Evolutionary conservation across 2,329 filamentous ascomycete species (phyloP), one percentile per base, ranked within the genome.

Genomic region (Penicillium sp.): DNA sequence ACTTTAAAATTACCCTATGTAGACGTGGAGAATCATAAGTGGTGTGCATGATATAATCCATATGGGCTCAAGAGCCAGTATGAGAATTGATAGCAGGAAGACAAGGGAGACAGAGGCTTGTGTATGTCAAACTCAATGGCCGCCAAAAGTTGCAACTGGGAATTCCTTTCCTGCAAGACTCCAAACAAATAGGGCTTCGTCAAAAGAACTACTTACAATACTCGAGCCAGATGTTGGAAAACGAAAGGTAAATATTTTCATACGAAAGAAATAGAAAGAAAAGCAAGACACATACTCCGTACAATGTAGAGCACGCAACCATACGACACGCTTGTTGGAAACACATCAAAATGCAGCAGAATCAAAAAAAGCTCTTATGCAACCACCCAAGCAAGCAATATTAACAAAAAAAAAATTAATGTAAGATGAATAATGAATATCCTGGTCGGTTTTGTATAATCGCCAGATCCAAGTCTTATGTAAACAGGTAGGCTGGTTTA

Each of bases 401-500:
- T 46, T 11, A 51, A 58, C 40, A 47, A 30, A n/a, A 53, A 53
- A 50, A 47, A 46, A n/a, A 53, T 48, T 44, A 52, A 56, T 42
- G 36, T 50, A 42, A 55, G 43, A 38, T 45, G 40, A 34, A 40
- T 49, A 39, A 38, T 45, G 40, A 34, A 40, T 49, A 39, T 58
- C 48, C 54, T 56, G 47, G 41, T 55, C 43, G 36, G 61, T 47
- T 39, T 53, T 32, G 47, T 40, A 41, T 36, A 32, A 42, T 32
- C 26, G 26, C 47, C 16, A 48, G 14, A 51, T 50, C 26, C 14
- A 27, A n/a, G 38, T 40, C 36, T 46, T 34, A 23, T 7, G 39
- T 26, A 39, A 32, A 14, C 35, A 19, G n/a, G 16, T 16, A 39
- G 18, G 39, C 27, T 34, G 35, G 39, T 52, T 56, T 72, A 83